These are phyloP conservation scores for Candida sithepensis DNA, from an alignment of 805 yeast species.

Conservation along the genomic window DNA sequence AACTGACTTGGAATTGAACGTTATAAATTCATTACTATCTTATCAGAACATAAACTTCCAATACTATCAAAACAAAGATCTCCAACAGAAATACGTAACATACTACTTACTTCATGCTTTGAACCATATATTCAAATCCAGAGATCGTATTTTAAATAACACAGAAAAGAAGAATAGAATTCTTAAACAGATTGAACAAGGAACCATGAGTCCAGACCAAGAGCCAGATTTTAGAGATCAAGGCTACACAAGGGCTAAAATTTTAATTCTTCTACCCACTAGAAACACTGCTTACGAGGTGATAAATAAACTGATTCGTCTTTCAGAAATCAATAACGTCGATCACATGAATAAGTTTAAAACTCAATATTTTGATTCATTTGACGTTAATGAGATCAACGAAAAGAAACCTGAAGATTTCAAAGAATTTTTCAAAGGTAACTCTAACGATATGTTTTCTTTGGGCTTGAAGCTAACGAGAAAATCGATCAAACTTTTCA, in stretches of 20 bases:
- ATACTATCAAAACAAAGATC: conserved; percentile 42
- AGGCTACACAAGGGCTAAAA: conserved; percentile 93
- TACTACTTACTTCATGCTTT: conserved; percentile 67
- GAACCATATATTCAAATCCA: conserved; percentile 82
- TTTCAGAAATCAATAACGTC: conserved; percentile 68
- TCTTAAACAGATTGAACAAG: conserved; percentile 35
- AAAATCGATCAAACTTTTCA: conserved; percentile 77
- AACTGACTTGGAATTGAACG: conserved; percentile 42
- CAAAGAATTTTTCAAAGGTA: conserved; percentile 75
- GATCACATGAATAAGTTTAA: conserved; percentile 78
- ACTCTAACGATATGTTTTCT: conserved; percentile 87
- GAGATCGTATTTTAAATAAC: conserved; percentile 80
- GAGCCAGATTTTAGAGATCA: conserved; percentile 80
- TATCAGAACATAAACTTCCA: conserved; percentile 70
- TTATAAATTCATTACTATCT: conserved; percentile 63
- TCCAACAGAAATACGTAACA: conserved; percentile 43
- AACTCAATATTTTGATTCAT: conserved; percentile 58
- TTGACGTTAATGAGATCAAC: conserved; percentile 27
- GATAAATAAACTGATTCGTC: conserved; percentile 54
- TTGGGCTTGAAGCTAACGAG: conserved; percentile 89
- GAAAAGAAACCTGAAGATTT: conserved; percentile 79
- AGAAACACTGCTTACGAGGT: conserved; percentile 72
- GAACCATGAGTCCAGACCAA: conserved; percentile 21
- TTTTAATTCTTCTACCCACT: conserved; percentile 78
- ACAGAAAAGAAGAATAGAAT: conserved; percentile 51